Evolutionary conservation across 805 yeast genomes (phyloP), one percentile per base, ranked within the genome.

Genomic region (Sugiyamaella floridensis): DNA sequence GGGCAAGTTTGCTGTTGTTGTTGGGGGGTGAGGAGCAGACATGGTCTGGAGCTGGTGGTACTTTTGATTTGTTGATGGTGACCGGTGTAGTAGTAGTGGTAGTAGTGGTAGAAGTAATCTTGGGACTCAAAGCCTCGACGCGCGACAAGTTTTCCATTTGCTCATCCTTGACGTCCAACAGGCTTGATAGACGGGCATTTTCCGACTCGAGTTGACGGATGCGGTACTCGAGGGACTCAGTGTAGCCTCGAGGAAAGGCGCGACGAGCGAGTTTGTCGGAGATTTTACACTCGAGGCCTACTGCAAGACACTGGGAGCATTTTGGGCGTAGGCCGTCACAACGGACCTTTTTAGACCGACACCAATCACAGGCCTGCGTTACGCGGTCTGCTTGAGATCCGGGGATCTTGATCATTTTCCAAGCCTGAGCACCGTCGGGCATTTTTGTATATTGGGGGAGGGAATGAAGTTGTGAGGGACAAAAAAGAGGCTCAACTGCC

Each of bases 361-460:
- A 89, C 48, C 97, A 71, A 65, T 89, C 96, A 67, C 97, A 89
- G 0, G 96, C 96, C 64, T 89, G 96, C 0, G 96, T 90, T 2
- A 86, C 86, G 52, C 96, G 70, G 53, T 81, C 83, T 0, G 78
- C 73, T 26, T 77, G 74, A 12, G 81, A 71, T 1, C 92, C 90
- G 1, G 87, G 87, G 1, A 87, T 78, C 57, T 78, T 77, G 53
- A 86, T 87, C 42, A 79, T 77, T 59, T 80, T 81, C 69, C 73
- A 67, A n/a, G 71, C 70, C 52, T 66, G 68, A 18, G 72, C 69
- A 49, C 71, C 71, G 70, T 68, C 71, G 2, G 71, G 71, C 72
- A 68, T 68, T 42, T 50, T 63, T 22, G 26, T 4, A 22, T 4
- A 22, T 4, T 3, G 26, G 26, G 26, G 26, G 26, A 22, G 6